Evolutionary conservation across 495 filamentous ascomycete genomes (phyloP).

Genomic region (Annulohypoxylon maeteangense): DNA sequence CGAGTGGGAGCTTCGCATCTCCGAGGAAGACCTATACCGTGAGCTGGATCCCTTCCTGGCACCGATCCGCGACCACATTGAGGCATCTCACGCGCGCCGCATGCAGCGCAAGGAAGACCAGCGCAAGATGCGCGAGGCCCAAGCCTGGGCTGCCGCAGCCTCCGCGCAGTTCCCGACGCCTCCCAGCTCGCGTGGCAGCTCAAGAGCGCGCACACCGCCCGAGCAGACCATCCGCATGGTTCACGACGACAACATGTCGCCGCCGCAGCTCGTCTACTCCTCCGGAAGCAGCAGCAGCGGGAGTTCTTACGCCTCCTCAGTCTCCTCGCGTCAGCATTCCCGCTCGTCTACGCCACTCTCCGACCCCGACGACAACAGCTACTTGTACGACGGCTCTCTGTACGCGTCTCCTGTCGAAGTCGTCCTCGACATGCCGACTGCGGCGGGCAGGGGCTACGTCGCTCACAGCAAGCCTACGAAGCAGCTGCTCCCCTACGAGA

Average conservation of each 20-base stretch:
- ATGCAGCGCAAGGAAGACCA: slow-evolving; percentile 57
- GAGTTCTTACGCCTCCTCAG: slow-evolving; percentile 49
- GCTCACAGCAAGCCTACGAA: slow-evolving; percentile 25
- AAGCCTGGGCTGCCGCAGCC: slow-evolving; percentile 32
- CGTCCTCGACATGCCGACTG: slow-evolving; percentile 44
- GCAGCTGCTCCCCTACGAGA: slow-evolving; percentile 59
- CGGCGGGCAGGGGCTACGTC: slow-evolving; percentile 22
- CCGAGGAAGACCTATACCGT: slow-evolving; percentile 81
- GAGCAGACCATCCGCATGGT: slow-evolving; percentile 43
- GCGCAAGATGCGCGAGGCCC: slow-evolving; percentile 47
- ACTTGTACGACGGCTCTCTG: slow-evolving; percentile 48
- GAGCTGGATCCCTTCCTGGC: slow-evolving; percentile 90
- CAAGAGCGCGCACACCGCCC: slow-evolving; percentile 51
- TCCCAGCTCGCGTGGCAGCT: slow-evolving; percentile 52
- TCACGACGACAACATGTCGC: slow-evolving; percentile 47
- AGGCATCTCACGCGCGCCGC: slow-evolving; percentile 54
- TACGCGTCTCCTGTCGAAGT: slow-evolving; percentile 56
- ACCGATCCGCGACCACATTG: slow-evolving; percentile 72
- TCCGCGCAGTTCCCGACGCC: slow-evolving; percentile 51
- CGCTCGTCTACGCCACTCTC: slow-evolving; percentile 59
- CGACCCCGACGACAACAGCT: slow-evolving; percentile 48
- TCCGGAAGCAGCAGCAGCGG: slow-evolving; percentile 52
- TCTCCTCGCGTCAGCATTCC: slow-evolving; percentile 48
- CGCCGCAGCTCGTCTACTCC: slow-evolving; percentile 53
- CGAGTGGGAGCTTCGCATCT: slow-evolving; percentile 91